These are phyloP conservation scores for Penicillium brevicompactum DNA, from an alignment of 2,329 filamentous ascomycete species.

Conservation along the genomic window DNA sequence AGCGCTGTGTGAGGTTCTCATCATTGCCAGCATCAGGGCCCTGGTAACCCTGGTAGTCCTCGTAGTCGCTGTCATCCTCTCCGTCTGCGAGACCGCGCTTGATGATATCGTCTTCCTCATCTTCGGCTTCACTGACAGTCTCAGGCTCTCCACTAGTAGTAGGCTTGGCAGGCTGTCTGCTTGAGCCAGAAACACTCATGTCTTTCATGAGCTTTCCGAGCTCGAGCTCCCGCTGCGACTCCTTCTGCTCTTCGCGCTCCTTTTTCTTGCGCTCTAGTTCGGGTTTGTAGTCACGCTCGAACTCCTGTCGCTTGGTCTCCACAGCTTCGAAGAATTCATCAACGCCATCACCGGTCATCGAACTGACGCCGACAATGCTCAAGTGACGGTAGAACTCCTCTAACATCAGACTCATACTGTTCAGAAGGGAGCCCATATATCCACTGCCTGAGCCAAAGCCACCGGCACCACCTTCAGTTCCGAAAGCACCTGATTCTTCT, in stretches of 20 bases:
- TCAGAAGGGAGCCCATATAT: conserved; percentile 94
- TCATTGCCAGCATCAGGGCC: conserved; percentile 62
- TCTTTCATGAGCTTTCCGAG: conserved; percentile 93
- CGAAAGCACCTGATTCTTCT: conserved; percentile 75
- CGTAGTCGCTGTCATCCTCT: conserved; percentile 45
- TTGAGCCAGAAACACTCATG: conserved; percentile 65
- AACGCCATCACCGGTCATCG: conserved; percentile 87
- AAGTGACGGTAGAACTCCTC: conserved; percentile 97
- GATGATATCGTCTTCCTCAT: conserved; percentile 49
- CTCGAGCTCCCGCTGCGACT: conserved; percentile 73
- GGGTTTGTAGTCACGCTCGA: conserved; percentile 85
- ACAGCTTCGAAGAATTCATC: conserved; percentile 94
- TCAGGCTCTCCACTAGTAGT: conserved; percentile 37
- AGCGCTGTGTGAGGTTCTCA: conserved; percentile 72
- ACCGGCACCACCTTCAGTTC: conserved; percentile 64
- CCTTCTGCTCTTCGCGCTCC: conserved; percentile 75
- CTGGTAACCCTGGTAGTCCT: conserved; percentile 49
- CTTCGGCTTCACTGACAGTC: conserved; percentile 53
- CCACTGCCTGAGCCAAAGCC: conserved; percentile 73
- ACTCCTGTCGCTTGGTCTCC: conserved; percentile 82
- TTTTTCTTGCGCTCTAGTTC: conserved; percentile 79
- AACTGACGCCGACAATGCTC: conserved; percentile 88
- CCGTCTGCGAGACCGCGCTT: conserved; percentile 54
- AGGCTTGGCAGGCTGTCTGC: conserved; percentile 26
- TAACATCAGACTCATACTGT: conserved; percentile 96